Percentiles rank a stretch among this genome's conserved stretches.
These are phyloP conservation scores for Jacaranda copaia DNA, from an alignment of 257 asterid genomes.

Conservation along the genomic window DNA sequence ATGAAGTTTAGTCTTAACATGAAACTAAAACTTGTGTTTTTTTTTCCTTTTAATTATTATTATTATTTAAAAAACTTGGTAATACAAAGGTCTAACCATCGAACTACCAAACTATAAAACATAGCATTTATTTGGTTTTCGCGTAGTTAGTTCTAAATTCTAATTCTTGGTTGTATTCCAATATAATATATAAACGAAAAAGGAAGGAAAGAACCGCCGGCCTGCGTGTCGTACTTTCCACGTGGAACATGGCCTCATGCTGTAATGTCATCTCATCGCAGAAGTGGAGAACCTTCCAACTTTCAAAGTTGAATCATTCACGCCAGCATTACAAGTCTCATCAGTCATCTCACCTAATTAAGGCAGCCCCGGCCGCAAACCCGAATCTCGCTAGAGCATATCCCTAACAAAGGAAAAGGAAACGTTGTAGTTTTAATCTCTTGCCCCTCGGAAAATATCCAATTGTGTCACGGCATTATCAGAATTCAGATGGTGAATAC, in stretches of 20 bases:
- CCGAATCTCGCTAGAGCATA: constrained; percentile 30
- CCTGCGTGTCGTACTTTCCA: constrained; percentile 41
- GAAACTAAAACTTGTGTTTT: too few species aligned
- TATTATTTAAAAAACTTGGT: background rate
- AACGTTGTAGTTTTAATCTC: too few species aligned
- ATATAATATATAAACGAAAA: background rate
- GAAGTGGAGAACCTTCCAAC: constrained; percentile 26
- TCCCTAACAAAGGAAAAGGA: background rate
- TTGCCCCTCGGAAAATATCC: too few species aligned
- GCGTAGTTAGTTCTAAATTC: background rate
- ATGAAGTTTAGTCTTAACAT: constrained; percentile 5
- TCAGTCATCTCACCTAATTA: constrained; percentile 12
- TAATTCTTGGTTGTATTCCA: background rate
- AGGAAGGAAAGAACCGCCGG: constrained; percentile 19
- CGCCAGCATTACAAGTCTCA: constrained; percentile 43
- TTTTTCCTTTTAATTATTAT: too few species aligned
- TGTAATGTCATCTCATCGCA: constrained; percentile 21
- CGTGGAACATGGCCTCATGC: constrained; percentile 35
- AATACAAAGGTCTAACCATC: background rate
- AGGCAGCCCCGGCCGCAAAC: background rate
- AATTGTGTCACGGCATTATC: too few species aligned
- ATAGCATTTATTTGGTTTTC: background rate
- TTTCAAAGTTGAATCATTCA: constrained; percentile 48
- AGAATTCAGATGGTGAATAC: too few species aligned
- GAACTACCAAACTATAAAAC: background rate